Percentiles rank a stretch among this genome's conserved stretches.
phyloP scores from a whole-genome alignment of 441 rosid species.

The Populus tomentosa region DNA sequence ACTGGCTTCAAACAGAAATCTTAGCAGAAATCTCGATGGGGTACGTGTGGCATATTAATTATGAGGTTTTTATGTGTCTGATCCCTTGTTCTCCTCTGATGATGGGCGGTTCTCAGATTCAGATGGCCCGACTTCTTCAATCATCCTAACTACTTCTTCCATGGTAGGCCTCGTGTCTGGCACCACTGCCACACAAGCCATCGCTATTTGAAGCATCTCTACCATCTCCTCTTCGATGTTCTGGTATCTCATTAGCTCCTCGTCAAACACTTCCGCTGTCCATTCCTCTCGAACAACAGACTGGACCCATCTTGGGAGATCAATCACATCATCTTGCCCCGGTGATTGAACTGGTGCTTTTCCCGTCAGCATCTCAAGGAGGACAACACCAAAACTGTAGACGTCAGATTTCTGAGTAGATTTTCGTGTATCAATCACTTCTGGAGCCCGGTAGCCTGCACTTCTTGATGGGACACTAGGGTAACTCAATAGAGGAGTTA shows the following conservation, averaged over 20 bases:
- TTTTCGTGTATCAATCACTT: constrained; percentile 77
- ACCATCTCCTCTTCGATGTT: constrained; percentile 96
- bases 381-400: constrained; percentile 87
- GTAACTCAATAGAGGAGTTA: constrained; percentile 56
- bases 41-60: background rate
- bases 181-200: constrained; percentile 72
- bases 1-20: background rate
- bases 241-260: constrained; percentile 60
- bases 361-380: constrained; percentile 86
- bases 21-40: background rate
- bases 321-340: constrained; percentile 63
- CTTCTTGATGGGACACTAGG: constrained; percentile 56
- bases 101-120: constrained; percentile 33
- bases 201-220: constrained; percentile 86
- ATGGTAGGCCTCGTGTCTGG: constrained; percentile 78
- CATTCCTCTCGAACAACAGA: constrained; percentile 93
- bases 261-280: constrained; percentile 93
- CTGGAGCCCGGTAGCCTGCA: constrained; percentile 86
- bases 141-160: constrained; percentile 57
- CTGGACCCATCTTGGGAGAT: constrained; percentile 91
- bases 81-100: constrained; percentile 37
- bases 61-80: constrained; percentile 25
- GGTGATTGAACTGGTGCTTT: constrained; percentile 64
- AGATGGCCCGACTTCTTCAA: constrained; percentile 49
- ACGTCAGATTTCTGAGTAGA: constrained; percentile 72